phyloP scores from a whole-genome alignment of 352 stramenopile species.

The Pythium myriotylum region DNA sequence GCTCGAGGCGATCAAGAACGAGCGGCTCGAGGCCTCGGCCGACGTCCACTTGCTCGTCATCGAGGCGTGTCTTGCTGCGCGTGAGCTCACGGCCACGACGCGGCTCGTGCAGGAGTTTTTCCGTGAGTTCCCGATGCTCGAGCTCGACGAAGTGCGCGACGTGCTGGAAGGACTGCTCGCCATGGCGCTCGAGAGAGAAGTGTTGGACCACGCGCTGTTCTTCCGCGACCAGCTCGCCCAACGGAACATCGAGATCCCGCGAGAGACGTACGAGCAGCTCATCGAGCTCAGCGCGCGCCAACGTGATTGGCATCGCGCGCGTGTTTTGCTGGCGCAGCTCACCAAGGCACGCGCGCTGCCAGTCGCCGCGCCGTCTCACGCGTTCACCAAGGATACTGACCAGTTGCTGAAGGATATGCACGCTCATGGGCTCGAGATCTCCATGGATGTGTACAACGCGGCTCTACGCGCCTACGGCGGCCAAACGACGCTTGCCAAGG shows the following conservation, averaged over 20 bases:
- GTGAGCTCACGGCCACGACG: conserved; percentile 58
- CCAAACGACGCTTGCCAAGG: conserved; percentile 39
- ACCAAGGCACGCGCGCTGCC: conserved; percentile 39
- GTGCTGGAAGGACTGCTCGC: conserved; percentile 48
- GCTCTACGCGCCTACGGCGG: conserved; percentile 60
- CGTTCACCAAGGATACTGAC: conserved; percentile 55
- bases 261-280: conserved; percentile 42
- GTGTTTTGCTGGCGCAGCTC: conserved; percentile 53
- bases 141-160: conserved; percentile 43
- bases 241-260: conserved; percentile 33
- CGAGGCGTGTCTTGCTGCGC: conserved; percentile 45
- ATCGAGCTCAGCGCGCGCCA: conserved; percentile 51
- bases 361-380: conserved; percentile 35
- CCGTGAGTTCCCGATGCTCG: conserved; percentile 23
- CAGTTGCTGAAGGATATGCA: conserved; percentile 55
- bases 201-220: conserved; percentile 57
- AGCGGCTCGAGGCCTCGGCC: conserved; percentile 53
- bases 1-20: conserved; percentile 59
- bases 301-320: conserved; percentile 59
- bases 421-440: conserved; percentile 36
- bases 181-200: conserved; percentile 41
- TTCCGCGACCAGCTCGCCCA: conserved; percentile 56
- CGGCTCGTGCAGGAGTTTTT: conserved; percentile 51
- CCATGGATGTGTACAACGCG: conserved; percentile 60
- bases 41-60: conserved; percentile 58